Percentiles rank a stretch among this genome's conserved stretches.
phyloP scores from a whole-genome alignment of 495 filamentous ascomycete genomes.

The Tuber magnatum region DNA sequence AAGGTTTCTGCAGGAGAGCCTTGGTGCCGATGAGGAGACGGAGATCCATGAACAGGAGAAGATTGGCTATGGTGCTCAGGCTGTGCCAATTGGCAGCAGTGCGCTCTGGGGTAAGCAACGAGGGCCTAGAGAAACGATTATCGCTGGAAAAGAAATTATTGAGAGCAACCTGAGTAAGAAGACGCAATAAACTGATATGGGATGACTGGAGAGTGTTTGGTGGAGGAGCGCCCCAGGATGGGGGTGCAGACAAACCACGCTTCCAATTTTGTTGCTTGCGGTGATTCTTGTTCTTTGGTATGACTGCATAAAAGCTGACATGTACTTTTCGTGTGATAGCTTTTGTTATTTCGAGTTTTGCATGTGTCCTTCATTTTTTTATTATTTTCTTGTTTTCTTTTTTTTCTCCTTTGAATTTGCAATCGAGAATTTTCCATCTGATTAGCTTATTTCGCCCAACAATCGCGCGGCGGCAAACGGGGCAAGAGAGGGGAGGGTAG shows the following conservation, averaged over 20 bases:
- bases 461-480: neutral
- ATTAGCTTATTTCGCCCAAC: neutral
- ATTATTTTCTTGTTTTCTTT: neutral
- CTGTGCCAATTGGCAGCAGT: slow-evolving; percentile 7
- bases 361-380: neutral
- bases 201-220: neutral
- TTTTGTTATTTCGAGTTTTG: neutral
- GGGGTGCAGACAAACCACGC: neutral
- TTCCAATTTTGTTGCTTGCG: neutral
- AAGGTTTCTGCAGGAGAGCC: slow-evolving; percentile 45
- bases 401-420: neutral
- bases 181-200: slow-evolving; percentile 45
- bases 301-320: neutral
- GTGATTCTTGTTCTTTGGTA: neutral
- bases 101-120: slow-evolving; percentile 64
- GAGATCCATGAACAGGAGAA: slow-evolving; percentile 36
- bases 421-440: neutral
- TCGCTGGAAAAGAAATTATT: slow-evolving; percentile 52
- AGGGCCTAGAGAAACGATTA: slow-evolving; percentile 55
- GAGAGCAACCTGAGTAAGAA: slow-evolving; percentile 50
- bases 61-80: slow-evolving; percentile 45
- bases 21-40: slow-evolving; percentile 44
- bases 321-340: neutral
- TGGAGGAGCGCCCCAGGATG: slow-evolving; percentile 1
- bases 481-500: neutral